A percentile compares a stretch with the other conserved stretches of the same genome.
phyloP scores from a whole-genome alignment of 305 asterid species.

The Solanum aculeatissimum region DNA sequence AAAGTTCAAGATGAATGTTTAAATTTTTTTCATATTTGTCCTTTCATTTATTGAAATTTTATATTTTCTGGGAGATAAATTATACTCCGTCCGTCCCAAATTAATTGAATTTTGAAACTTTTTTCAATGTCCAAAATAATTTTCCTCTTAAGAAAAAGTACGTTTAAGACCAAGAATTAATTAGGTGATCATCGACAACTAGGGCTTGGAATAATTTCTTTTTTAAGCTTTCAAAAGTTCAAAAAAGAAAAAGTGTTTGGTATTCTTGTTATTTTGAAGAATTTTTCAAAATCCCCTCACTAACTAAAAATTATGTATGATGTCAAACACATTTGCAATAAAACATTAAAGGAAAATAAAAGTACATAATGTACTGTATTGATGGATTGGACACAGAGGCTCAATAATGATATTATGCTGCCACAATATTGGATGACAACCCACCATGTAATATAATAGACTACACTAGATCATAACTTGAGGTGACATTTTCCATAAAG shows the following conservation, averaged over 20 bases:
- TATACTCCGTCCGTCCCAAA: no score
- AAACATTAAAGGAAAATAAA: neutral
- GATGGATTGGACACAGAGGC: neutral
- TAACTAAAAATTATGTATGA: neutral
- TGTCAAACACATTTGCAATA: neutral
- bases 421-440: slow-evolving; percentile 26
- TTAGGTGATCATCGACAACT: neutral
- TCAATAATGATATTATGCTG: neutral
- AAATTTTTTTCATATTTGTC: no score
- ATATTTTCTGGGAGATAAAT: no score
- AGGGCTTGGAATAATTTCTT: neutral
- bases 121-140: no score
- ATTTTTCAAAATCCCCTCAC: neutral
- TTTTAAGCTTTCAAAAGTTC: neutral
- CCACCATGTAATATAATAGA: slow-evolving; percentile 6
- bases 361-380: neutral
- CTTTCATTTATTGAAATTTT: no score
- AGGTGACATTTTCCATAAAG: slow-evolving; percentile 5
- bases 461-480: slow-evolving; percentile 12
- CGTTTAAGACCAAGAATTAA: neutral
- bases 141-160: neutral
- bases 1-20: no score
- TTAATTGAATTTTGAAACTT: no score
- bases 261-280: neutral
- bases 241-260: neutral